Evolutionary conservation across 164 flowering plant species (phyloP), one percentile per base, ranked within the genome.

Genomic region (Taxillus chinensis): DNA sequence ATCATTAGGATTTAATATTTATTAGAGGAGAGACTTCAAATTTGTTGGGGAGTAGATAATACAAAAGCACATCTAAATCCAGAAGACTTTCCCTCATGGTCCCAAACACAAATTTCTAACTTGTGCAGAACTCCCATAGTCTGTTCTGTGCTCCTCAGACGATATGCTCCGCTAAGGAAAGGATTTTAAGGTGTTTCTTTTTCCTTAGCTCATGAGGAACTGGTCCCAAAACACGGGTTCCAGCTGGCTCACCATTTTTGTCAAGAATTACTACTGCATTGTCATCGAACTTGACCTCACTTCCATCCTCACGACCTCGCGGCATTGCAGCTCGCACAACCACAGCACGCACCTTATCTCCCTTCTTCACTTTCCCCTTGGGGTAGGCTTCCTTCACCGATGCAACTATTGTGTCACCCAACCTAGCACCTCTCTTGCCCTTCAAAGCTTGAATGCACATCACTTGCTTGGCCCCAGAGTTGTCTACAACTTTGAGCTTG

Each of bases 281-380:
- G 70, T 90, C 97, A 71, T 92, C 97, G 74, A 92, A 90, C 75
- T 80, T 88, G 64, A 86, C 77, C 68, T 80, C 86, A 66, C 96
- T 90, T 39, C 97, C 98, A 74, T 93, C 95, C 68, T 85, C 80
- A 38, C 95, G 83, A 15, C 90, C 90, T 3, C 74, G 59, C 58
- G 73, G 88, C 97, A 88, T 93, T 52, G 97, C 97, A 61, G 98
- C 96, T 52, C 95, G 92, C 9, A 93, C 97, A 50, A 93, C 92
- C 39, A 93, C 97, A 57, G 80, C 92, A 66, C 76, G 74, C 1
- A 84, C 89, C 60, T 89, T 96, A 43, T 43, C 46, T 43, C 46
- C 46, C 10, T 43, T 27, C 27, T 27, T 27, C 27, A 27, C 27
- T 27, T 27, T 27, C 10, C 7, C 10, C 27, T 27, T 27, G 10